Evolutionary conservation across 2,329 filamentous ascomycete species (phyloP).

Genomic region (Chaetothyriales sp.): DNA sequence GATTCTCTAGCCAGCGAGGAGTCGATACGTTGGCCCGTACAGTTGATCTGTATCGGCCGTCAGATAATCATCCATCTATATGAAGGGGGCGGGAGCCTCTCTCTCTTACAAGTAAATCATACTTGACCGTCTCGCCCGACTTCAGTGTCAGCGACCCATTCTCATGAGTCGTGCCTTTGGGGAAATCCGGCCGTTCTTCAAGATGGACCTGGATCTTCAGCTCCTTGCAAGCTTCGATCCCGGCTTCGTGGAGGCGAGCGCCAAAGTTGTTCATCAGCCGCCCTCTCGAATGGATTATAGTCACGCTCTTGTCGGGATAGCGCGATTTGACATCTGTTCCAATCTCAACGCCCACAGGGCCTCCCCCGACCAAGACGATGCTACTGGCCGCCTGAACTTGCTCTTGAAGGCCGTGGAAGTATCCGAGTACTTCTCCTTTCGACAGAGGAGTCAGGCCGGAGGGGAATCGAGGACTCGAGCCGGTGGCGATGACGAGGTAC

Average conservation of each 20-base stretch:
- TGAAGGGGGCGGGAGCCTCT: neutral
- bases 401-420: constrained; percentile 11
- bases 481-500: constrained; percentile 44
- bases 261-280: constrained; percentile 17
- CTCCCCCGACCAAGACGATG: constrained; percentile 32
- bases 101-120: constrained; percentile 9
- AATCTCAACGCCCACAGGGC: constrained; percentile 37
- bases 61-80: neutral
- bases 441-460: constrained; percentile 4
- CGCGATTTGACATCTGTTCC: constrained; percentile 35
- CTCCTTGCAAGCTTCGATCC: constrained; percentile 8
- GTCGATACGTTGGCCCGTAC: constrained; percentile 45
- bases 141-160: constrained; percentile 6
- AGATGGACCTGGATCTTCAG: constrained; percentile 13
- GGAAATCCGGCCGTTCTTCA: constrained; percentile 7
- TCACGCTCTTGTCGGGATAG: constrained; percentile 33
- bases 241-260: constrained; percentile 7
- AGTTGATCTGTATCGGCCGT: constrained; percentile 34
- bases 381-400: constrained; percentile 31
- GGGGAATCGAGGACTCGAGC: constrained; percentile 22
- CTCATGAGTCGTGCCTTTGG: constrained; percentile 4
- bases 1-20: constrained; percentile 34
- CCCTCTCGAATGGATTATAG: constrained; percentile 32
- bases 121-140: constrained; percentile 5
- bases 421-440: constrained; percentile 5